A percentile compares a stretch with the other conserved stretches of the same genome.
These are phyloP conservation scores for Chrysochromulina parva DNA, from an alignment of 78 protist genomes.

Conservation along the genomic window DNA sequence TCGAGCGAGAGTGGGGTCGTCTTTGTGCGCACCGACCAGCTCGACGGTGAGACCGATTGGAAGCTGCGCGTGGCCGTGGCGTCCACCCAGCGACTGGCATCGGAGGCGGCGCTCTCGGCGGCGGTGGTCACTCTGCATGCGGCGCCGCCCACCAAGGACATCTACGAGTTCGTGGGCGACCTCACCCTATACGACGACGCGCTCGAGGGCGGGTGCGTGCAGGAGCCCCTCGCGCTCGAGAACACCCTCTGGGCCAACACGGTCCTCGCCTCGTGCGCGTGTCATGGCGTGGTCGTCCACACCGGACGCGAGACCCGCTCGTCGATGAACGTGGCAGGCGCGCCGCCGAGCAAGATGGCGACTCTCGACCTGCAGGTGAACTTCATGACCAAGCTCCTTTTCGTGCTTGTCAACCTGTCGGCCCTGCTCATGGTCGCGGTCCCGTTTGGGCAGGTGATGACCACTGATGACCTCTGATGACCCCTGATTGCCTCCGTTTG, in stretches of 20 bases:
- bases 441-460: background rate
- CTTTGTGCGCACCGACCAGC: slow-evolving; percentile 92
- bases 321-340: slow-evolving; percentile 82
- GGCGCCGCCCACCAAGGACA: slow-evolving; percentile 81
- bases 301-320: slow-evolving; percentile 95
- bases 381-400: background rate
- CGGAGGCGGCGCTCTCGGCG: background rate
- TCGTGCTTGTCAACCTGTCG: background rate
- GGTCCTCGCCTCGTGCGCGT: slow-evolving; percentile 85
- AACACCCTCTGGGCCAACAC: slow-evolving; percentile 92
- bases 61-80: slow-evolving; percentile 67
- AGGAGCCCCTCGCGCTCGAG: slow-evolving; percentile 86
- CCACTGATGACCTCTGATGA: no score
- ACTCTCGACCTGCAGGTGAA: slow-evolving; percentile 80
- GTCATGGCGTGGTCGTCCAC: slow-evolving; percentile 74
- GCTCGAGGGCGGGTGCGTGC: background rate
- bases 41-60: slow-evolving; percentile 97
- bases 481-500: no score
- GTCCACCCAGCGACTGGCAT: slow-evolving; percentile 28
- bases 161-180: slow-evolving; percentile 73
- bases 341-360: slow-evolving; percentile 85
- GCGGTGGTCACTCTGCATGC: background rate
- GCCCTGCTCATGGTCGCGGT: slow-evolving; percentile 9
- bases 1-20: slow-evolving; percentile 82
- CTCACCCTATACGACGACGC: slow-evolving; percentile 20